A percentile compares a stretch with the other conserved stretches of the same genome.
Evolutionary conservation across 768 basidiomycete species (phyloP).

Genomic region (Floccularia luteovirens): DNA sequence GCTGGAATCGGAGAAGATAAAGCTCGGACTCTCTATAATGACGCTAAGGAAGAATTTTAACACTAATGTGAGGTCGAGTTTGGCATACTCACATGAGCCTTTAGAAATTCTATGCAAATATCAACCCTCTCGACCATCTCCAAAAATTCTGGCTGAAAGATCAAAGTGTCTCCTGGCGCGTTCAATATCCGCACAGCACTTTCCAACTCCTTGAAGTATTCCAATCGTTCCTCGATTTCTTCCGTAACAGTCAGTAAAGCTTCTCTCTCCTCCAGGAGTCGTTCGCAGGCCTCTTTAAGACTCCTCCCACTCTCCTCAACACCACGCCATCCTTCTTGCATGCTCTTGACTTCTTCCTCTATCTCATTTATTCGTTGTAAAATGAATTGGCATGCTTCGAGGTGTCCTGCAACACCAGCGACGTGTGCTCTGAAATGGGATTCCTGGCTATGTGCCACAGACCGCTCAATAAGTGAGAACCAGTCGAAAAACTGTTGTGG

Average conservation of each 20-base stretch:
- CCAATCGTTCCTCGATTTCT: constrained; percentile 73
- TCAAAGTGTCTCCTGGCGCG: constrained; percentile 86
- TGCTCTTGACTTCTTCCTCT: constrained; percentile 65
- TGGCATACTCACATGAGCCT: constrained; percentile 63
- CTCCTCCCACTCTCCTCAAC: constrained; percentile 93
- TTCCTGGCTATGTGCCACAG: constrained; percentile 91
- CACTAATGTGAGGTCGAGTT: background rate
- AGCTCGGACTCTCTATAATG: constrained; percentile 90
- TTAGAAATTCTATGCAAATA: constrained; percentile 88
- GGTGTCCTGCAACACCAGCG: constrained; percentile 64
- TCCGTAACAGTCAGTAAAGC: constrained; percentile 70
- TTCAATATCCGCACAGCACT: constrained; percentile 91
- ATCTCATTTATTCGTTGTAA: constrained; percentile 68
- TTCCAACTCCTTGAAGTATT: constrained; percentile 94
- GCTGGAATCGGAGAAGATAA: constrained; percentile 94
- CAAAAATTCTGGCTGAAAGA: constrained; percentile 85
- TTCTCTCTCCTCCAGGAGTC: constrained; percentile 83
- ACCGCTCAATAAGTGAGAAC: constrained; percentile 84
- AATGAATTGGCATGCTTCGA: constrained; percentile 71
- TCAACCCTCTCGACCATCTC: constrained; percentile 96
- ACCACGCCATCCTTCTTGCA: constrained; percentile 78
- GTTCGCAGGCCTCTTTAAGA: constrained; percentile 87
- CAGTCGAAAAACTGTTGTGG: constrained; percentile 98
- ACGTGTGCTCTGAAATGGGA: constrained; percentile 86
- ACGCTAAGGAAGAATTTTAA: constrained; percentile 39